phyloP scores from a whole-genome alignment of 2,329 filamentous ascomycete species.

The Dactylonectria estremocensis region DNA sequence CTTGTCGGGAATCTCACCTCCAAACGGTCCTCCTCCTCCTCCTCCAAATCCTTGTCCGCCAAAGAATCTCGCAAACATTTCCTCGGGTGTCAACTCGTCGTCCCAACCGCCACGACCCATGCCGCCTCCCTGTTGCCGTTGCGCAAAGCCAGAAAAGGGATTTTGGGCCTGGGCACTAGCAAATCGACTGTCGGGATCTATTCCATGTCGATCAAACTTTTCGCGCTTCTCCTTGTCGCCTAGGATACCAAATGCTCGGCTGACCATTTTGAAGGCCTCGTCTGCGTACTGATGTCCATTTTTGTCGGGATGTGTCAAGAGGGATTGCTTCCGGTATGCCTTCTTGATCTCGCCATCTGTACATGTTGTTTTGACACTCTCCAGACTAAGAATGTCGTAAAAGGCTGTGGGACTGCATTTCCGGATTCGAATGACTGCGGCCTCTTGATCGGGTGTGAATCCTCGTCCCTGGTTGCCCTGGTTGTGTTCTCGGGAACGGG shows the following conservation, averaged over 20 bases:
- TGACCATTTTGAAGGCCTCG: conserved; percentile 99
- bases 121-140: conserved; percentile 59
- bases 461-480: conserved; percentile 83
- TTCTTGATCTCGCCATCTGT: conserved; percentile 95
- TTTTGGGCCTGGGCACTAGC: conserved; percentile 72
- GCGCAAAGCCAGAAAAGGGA: conserved; percentile 76
- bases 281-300: conserved; percentile 96
- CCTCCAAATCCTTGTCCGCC: conserved; percentile 80
- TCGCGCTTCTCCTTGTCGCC: conserved; percentile 91
- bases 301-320: conserved; percentile 98
- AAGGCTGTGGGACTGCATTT: conserved; percentile 89
- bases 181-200: conserved; percentile 92
- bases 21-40: conserved; percentile 59
- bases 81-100: conserved; percentile 95
- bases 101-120: conserved; percentile 76
- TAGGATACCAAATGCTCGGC: conserved; percentile 91
- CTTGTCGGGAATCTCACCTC: conserved; percentile 51
- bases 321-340: conserved; percentile 93
- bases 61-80: conserved; percentile 98
- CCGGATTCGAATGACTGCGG: conserved; percentile 90
- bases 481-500: conserved; percentile 76
- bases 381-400: conserved; percentile 92
- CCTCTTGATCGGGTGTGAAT: conserved; percentile 92
- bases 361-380: conserved; percentile 73
- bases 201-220: conserved; percentile 90